A percentile compares a stretch with the other conserved stretches of the same genome.
Evolutionary conservation across 768 basidiomycete genomes (phyloP).

Genomic region (Mycena galopus): DNA sequence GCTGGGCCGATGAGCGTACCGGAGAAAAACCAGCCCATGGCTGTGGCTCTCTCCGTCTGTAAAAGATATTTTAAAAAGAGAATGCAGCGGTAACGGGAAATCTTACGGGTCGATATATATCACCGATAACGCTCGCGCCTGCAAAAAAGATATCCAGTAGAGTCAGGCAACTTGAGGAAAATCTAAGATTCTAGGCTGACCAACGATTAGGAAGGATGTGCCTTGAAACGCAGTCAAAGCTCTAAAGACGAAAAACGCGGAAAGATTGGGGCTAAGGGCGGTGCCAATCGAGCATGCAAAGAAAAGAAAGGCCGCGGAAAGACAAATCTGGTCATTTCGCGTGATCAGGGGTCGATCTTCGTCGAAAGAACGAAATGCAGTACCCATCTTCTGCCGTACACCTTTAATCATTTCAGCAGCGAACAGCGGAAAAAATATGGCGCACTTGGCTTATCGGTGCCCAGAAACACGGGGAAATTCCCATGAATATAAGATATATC

Average conservation of each 20-base stretch:
- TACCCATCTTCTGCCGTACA: constrained; percentile 39
- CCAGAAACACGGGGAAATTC: constrained; percentile 35
- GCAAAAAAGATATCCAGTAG: too few species aligned
- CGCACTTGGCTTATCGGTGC: constrained; percentile 34
- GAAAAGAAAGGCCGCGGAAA: constrained; percentile 31
- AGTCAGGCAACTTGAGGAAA: too few species aligned
- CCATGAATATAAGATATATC: constrained; percentile 36
- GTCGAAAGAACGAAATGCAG: not conserved
- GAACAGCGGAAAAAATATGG: not conserved
- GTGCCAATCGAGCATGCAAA: constrained; percentile 36
- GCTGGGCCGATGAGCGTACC: constrained; percentile 37
- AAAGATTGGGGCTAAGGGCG: constrained; percentile 35
- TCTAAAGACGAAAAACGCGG: constrained; percentile 35
- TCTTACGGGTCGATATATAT: constrained; percentile 36
- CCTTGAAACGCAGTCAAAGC: constrained; percentile 38
- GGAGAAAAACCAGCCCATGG: constrained; percentile 36
- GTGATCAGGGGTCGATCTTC: constrained; percentile 8
- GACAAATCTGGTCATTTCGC: constrained; percentile 25
- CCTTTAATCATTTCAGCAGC: constrained; percentile 10
- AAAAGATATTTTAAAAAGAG: not conserved
- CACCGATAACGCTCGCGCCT: constrained; percentile 33
- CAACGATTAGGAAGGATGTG: constrained; percentile 34
- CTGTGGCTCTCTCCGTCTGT: constrained; percentile 33
- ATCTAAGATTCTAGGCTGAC: too few species aligned
- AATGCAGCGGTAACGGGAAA: not conserved